Evolutionary conservation across 306 rosid genomes (phyloP), one percentile per base, ranked within the genome.

Genomic region (Glycyrrhiza uralensis): DNA sequence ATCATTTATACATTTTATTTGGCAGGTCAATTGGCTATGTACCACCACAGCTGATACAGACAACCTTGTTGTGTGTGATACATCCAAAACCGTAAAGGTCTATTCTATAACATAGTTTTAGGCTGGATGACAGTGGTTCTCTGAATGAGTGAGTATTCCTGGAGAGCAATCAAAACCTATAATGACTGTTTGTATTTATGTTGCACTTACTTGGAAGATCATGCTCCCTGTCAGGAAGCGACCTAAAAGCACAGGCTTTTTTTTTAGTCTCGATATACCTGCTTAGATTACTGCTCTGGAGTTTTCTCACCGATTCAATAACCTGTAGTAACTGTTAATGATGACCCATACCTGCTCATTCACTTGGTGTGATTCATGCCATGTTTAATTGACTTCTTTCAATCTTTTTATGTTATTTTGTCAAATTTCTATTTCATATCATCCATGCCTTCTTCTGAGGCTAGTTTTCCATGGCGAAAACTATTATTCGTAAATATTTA

Each of bases 1-100:
- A 72, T 84, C 59, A 63, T 61, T 29, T 41, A 44, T 59, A 33
- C 32, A 49, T 42, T 77, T 76, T 5, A 46, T 54, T 75, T 56
- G 73, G 74, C 96, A 94, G 99, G 97, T 91, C 59, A 94, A 91
- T 81, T 86, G 96, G 90, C 84, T 91, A 13, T 94, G 97, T 74
- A 89, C 93, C 47, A 84, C 88, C 81, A 79, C 89, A 35, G 78
- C 88, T 67, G 97, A 86, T 70, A 67, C 86, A 1, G 96, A 91
- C 81, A 94, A 91, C 85, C 95, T 94, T 19, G 74, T 89, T 23
- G 92, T 91, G 29, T 94, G 97, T 54, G 99, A 94, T 71, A 91
- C 97, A 38, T 83, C 95, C 4, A 87, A 94, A 83, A 86, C 82
- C 28, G 92, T 94, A 36, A 91, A 91, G 81, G 95, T 89, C 79